Evolutionary conservation across 305 asterid genomes (phyloP).

Genomic region (Petunia hybrid): DNA sequence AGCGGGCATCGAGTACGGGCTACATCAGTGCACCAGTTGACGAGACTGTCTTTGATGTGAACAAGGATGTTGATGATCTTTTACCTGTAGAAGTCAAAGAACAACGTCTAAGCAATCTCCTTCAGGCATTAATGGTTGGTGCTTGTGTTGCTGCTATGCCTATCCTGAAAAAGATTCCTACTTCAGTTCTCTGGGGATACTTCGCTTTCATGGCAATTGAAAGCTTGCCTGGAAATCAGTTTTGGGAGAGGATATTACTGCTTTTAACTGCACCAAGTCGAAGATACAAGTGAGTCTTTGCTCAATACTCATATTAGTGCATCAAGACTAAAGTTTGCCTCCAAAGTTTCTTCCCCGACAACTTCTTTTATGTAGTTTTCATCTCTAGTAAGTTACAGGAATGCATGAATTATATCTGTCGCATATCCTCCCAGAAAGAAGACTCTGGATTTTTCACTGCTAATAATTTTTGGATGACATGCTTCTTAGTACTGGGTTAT

Average conservation of each 20-base stretch:
- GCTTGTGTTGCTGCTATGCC: constrained; percentile 93
- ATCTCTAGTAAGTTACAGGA: neutral
- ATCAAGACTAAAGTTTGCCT: neutral
- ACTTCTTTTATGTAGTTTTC: neutral
- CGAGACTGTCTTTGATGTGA: constrained; percentile 77
- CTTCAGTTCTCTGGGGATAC: constrained; percentile 96
- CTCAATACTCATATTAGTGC: neutral
- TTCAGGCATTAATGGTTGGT: constrained; percentile 81
- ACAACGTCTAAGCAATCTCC: constrained; percentile 89
- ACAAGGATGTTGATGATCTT: constrained; percentile 82
- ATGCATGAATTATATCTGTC: neutral
- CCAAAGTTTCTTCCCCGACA: neutral
- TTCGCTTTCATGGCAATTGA: constrained; percentile 98
- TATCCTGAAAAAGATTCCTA: constrained; percentile 77
- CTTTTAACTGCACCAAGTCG: constrained; percentile 92
- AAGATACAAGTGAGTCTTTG: constrained; percentile 72
- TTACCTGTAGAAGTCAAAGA: constrained; percentile 92
- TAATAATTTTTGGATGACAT: neutral
- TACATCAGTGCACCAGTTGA: constrained; percentile 85
- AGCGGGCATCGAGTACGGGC: constrained; percentile 70
- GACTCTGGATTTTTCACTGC: neutral
- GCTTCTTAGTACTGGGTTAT: neutral
- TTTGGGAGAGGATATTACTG: constrained; percentile 89
- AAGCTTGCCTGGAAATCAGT: constrained; percentile 95
- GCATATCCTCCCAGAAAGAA: neutral